Conservation (phyloP, 768 basidiomycete genomes). For the Mycena polygramma region DNA sequence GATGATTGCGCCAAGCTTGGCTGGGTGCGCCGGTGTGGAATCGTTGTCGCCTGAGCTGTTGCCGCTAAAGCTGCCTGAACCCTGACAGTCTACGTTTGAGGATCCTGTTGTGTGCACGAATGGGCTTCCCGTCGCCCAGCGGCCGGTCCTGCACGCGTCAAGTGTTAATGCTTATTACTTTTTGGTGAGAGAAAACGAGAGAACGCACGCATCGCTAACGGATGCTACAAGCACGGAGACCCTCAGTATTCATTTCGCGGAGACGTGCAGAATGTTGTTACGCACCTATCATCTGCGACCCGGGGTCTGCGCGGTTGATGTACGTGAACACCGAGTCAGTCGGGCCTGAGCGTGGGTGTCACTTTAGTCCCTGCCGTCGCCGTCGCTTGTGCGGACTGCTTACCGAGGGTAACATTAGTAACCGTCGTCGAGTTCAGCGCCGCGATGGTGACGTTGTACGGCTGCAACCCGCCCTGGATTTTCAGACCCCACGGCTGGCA, state of each 20-base stretch:
- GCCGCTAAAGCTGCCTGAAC: background rate
- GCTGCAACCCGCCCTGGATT: conserved; percentile 54
- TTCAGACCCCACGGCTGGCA: conserved; percentile 57
- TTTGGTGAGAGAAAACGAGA: background rate
- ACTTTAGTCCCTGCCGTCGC: background rate
- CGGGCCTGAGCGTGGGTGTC: background rate
- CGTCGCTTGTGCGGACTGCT: background rate
- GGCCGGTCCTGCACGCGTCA: conserved; percentile 49
- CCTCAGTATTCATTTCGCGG: too few relatives aligned
- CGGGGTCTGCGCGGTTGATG: conserved; percentile 57
- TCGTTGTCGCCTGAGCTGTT: too few relatives aligned
- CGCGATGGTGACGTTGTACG: conserved; percentile 55
- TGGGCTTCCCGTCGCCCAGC: conserved; percentile 52
- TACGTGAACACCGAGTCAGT: conserved; percentile 56
- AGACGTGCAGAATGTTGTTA: background rate
- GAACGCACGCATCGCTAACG: conserved; percentile 60
- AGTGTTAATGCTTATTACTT: background rate
- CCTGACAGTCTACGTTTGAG: background rate
- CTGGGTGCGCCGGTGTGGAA: background rate
- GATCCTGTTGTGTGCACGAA: conserved; percentile 46
- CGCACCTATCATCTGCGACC: conserved; percentile 56
- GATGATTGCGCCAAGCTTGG: background rate
- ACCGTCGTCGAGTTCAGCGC: conserved; percentile 47
- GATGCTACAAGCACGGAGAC: conserved; percentile 44
- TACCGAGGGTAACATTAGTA: conserved; percentile 52